These are phyloP conservation scores for Phytophthora melonis DNA, from an alignment of 352 stramenopile species.

Conservation along the genomic window DNA sequence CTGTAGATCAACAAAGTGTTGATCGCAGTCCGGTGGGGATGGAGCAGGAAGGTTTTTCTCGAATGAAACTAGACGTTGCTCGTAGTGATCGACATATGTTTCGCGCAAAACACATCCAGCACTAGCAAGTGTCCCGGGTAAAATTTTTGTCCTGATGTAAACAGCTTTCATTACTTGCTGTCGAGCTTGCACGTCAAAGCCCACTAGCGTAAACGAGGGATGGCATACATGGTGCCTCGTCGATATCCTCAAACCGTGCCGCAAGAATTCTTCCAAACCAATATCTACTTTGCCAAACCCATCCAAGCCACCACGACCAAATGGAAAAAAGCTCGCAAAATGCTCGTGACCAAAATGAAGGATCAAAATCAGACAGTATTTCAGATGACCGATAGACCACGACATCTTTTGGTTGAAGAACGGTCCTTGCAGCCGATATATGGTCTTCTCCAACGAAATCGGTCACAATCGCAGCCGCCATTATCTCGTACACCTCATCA, in stretches of 20 bases:
- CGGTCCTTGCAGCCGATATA: background rate
- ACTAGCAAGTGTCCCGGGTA: background rate
- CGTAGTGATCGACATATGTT: background rate
- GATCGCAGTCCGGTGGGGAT: too few relatives aligned
- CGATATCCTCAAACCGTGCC: conserved; percentile 4
- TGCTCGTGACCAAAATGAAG: conserved; percentile 19
- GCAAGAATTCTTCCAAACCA: too few relatives aligned
- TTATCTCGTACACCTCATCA: too few relatives aligned
- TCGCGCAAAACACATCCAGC: too few relatives aligned
- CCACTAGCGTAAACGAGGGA: conserved; percentile 6
- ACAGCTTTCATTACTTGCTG: conserved; percentile 6
- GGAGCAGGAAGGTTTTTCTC: background rate
- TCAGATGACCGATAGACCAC: conserved; percentile 26
- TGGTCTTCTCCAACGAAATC: background rate
- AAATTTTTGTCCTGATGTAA: conserved; percentile 2
- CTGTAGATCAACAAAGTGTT: background rate
- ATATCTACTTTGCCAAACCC: conserved; percentile 8
- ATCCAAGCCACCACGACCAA: conserved; percentile 30
- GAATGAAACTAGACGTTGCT: background rate
- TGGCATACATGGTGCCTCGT: background rate
- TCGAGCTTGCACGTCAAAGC: conserved; percentile 7
- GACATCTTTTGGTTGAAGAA: background rate
- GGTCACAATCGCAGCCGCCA: too few relatives aligned
- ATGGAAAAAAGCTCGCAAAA: conserved; percentile 26
- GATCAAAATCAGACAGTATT: conserved; percentile 35